Evolutionary conservation across 139 green algal genomes (phyloP), one percentile per base, ranked within the genome.

Genomic region (Chlorella sp.): DNA sequence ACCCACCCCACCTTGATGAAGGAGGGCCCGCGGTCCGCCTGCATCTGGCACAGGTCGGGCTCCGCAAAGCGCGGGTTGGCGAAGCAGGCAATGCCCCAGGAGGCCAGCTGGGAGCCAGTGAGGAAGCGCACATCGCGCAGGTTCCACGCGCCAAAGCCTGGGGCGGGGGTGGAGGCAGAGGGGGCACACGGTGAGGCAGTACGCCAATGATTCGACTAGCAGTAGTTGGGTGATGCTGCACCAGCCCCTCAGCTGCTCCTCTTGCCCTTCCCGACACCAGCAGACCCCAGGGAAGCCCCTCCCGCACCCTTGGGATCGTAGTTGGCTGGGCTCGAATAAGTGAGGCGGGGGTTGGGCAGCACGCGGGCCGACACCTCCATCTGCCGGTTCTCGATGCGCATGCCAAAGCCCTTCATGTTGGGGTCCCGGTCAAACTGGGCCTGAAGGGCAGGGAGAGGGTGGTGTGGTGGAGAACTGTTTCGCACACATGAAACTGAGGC

Each of bases 11-110:
- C 71, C 57, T 72, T 82, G 70, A 85, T 84, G 84, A 88, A 88
- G 1, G 70, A 75, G n/a, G 74, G 70, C 28, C 65, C 70, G 32
- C 41, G 21, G 38, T 36, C 38, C 21, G 9, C 38, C 38, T 76
- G 68, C 34, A 28, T 3, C 7, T 26, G 23, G 38, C 38, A 57
- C 34, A 88, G 79, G 63, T 84, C 84, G 25, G 72, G 20, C 47
- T 64, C 84, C 0, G 60, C 76, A 36, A 85, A 74, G 63, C 76
- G 76, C 39, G 57, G 83, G 87, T 86, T 69, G 55, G 67, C 80
- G 75, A 92, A 92, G 79, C 80, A 89, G 63, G 79, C 84, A 7
- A 94, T 68, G 57, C 79, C 91, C 84, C 88, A 95, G 69, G 84
- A 89, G 34, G 15, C 30, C 51, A 94, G 83, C 38, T 73, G 63